phyloP scores from a whole-genome alignment of 805 yeast genomes.

The Lipomyces sp. region DNA sequence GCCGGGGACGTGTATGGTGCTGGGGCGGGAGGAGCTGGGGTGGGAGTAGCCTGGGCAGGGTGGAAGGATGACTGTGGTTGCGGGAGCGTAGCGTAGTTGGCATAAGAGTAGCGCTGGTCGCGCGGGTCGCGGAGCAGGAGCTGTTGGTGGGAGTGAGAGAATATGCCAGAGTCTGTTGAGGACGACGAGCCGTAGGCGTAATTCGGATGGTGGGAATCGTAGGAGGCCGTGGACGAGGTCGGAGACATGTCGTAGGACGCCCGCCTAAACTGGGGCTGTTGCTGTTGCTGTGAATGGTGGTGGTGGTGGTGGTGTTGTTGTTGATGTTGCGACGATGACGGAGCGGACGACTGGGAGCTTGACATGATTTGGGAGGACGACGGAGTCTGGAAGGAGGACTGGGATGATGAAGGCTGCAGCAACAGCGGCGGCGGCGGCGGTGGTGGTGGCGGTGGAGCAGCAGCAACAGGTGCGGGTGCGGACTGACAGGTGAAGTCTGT shows the following conservation, averaged over 20 bases:
- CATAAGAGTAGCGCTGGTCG: not conserved
- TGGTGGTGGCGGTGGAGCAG: too few relatives aligned
- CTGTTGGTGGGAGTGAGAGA: constrained; percentile 12
- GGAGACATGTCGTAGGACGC: constrained; percentile 10
- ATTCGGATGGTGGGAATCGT: not conserved
- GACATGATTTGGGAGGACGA: constrained; percentile 5
- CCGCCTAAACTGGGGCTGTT: constrained; percentile 14
- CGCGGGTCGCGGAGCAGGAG: constrained; percentile 13
- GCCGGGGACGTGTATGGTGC: too few relatives aligned
- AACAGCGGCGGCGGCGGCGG: too few relatives aligned
- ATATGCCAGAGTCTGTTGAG: not conserved
- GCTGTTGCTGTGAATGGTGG: constrained; percentile 20
- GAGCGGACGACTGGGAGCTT: constrained; percentile 8
- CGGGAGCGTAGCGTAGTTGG: constrained; percentile 1
- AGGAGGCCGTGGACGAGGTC: constrained; percentile 17
- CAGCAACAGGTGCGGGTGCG: not conserved
- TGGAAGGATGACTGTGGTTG: constrained; percentile 11
- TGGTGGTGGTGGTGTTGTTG: constrained; percentile 21
- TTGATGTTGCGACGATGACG: not conserved
- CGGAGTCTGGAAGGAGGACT: constrained; percentile 10
- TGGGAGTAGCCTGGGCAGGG: constrained; percentile 2
- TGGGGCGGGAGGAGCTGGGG: not conserved
- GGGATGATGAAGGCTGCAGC: not conserved
- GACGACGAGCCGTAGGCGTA: constrained; percentile 1
- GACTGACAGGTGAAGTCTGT: constrained; percentile 18